phyloP scores from a whole-genome alignment of 352 stramenopile species.

The Pythium sukuiense region DNA sequence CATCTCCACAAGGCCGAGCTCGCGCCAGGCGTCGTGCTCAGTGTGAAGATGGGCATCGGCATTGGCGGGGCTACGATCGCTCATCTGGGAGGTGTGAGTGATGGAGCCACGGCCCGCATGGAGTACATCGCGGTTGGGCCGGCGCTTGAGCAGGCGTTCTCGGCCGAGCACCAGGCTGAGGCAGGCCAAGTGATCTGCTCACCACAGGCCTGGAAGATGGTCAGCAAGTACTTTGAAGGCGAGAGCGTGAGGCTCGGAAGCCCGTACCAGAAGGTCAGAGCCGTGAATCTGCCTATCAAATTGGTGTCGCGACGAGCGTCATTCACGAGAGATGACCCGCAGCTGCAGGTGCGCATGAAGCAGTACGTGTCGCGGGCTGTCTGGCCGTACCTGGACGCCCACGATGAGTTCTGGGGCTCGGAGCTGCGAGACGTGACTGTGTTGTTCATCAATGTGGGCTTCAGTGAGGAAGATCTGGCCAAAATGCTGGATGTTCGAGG shows the following conservation, averaged over 20 bases:
- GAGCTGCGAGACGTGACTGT: conserved; percentile 91
- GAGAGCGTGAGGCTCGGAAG: conserved; percentile 33
- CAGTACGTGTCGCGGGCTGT: conserved; percentile 92
- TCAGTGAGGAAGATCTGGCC: conserved; percentile 80
- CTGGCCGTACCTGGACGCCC: conserved; percentile 89
- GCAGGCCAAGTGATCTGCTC: conserved; percentile 91
- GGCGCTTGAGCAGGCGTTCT: conserved; percentile 91
- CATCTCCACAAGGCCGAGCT: conserved; percentile 86
- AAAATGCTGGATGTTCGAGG: conserved; percentile 73
- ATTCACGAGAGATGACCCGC: conserved; percentile 72
- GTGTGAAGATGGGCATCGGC: conserved; percentile 94
- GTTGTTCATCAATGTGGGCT: conserved; percentile 94
- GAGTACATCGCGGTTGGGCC: conserved; percentile 92
- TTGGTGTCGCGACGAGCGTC: conserved; percentile 69
- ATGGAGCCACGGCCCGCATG: conserved; percentile 77
- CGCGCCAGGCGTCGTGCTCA: conserved; percentile 84
- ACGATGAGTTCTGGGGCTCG: conserved; percentile 93
- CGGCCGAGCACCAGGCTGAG: conserved; percentile 83
- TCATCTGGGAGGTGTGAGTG: conserved; percentile 88
- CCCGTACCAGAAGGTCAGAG: conserved; percentile 61
- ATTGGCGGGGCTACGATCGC: conserved; percentile 85
- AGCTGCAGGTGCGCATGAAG: conserved; percentile 87
- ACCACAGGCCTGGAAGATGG: conserved; percentile 72
- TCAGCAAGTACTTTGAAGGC: conserved; percentile 65
- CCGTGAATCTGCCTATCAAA: conserved; percentile 59